These are phyloP conservation scores for Puccinia coronata DNA, from an alignment of 1,284 basidiomycete genomes.

Conservation along the genomic window DNA sequence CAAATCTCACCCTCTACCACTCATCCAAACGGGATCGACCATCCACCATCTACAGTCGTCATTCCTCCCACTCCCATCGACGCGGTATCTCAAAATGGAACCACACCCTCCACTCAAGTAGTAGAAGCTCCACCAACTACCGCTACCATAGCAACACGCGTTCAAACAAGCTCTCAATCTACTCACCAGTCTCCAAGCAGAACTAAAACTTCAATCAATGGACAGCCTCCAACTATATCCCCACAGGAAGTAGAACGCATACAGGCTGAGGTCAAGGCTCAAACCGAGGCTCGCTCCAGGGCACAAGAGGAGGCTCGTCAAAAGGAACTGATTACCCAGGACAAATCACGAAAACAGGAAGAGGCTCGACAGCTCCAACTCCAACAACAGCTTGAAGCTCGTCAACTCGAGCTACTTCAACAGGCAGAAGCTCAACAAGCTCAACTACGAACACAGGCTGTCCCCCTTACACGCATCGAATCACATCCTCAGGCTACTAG, in stretches of 20 bases:
- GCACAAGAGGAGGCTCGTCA: background rate
- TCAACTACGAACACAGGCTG: slow-evolving; percentile 12
- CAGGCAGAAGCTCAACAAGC: slow-evolving; percentile 18
- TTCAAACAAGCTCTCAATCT: background rate
- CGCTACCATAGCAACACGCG: background rate
- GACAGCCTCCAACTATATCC: slow-evolving; percentile 1
- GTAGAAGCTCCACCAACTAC: background rate
- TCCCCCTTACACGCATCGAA: background rate
- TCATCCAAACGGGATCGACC: background rate
- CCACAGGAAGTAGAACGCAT: slow-evolving; percentile 4
- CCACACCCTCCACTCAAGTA: background rate
- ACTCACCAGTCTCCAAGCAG: background rate
- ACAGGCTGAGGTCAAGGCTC: background rate
- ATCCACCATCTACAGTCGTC: background rate
- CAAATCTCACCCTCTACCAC: background rate
- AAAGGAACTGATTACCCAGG: background rate
- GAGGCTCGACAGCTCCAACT: slow-evolving; percentile 16
- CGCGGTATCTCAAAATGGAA: background rate
- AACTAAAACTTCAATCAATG: background rate
- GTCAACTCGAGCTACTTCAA: slow-evolving; percentile 6
- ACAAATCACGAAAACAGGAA: background rate
- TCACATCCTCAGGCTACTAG: background rate
- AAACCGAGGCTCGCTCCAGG: background rate
- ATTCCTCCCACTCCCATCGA: slow-evolving; percentile 1
- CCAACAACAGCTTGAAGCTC: slow-evolving; percentile 7